Percentiles rank a stretch among this genome's conserved stretches.
Evolutionary conservation across 345 rosid species (phyloP).

Genomic region (Eucalyptus pumila): DNA sequence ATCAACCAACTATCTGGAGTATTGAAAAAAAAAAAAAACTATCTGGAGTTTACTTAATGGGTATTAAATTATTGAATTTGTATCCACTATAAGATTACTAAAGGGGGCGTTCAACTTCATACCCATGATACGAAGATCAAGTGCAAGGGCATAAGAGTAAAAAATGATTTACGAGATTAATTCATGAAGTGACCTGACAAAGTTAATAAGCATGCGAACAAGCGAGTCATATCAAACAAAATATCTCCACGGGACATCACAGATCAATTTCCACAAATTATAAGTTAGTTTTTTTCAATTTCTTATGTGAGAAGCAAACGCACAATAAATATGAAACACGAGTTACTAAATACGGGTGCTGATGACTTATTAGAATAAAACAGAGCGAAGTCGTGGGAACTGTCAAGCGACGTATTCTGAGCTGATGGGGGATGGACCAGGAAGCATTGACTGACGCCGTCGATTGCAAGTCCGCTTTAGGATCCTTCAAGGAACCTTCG

Average conservation of each 20-base stretch:
- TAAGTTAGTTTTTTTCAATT: neutral
- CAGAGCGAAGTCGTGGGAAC: neutral
- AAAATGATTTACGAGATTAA: neutral
- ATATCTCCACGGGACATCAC: neutral
- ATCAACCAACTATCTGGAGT: no score
- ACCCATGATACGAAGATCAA: neutral
- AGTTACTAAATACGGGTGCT: neutral
- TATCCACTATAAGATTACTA: neutral
- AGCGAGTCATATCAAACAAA: neutral
- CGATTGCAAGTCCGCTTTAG: neutral
- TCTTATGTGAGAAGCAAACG: neutral
- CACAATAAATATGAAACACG: neutral
- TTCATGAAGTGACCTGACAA: neutral
- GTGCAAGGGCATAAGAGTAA: no score
- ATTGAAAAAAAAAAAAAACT: no score
- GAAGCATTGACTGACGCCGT: neutral
- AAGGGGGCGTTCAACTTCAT: neutral
- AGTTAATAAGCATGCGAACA: neutral
- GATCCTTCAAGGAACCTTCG: neutral
- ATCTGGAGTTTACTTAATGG: neutral
- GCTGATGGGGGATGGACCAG: neutral
- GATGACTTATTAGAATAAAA: neutral
- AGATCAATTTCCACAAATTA: neutral
- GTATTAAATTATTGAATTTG: neutral
- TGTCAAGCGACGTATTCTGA: neutral